These are phyloP conservation scores for Trichosporon asahii DNA, from an alignment of 1,284 basidiomycete genomes.

Conservation along the genomic window DNA sequence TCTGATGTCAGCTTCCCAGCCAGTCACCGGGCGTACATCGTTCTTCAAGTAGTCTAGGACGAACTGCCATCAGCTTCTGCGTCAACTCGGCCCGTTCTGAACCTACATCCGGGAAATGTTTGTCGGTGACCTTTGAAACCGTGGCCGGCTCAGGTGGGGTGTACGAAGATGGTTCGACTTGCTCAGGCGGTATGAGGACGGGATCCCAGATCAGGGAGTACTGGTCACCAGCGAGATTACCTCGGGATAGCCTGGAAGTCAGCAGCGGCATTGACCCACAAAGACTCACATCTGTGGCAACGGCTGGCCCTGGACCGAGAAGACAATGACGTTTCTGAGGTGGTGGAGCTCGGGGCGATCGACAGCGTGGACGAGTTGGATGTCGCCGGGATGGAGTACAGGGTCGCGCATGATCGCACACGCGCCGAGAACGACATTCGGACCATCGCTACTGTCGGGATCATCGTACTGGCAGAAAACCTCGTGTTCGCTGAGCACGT, in stretches of 20 bases:
- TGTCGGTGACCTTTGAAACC: slow-evolving; percentile 24
- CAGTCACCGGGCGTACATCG: slow-evolving; percentile 16
- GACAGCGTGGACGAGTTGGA: slow-evolving; percentile 30
- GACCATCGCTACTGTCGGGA: slow-evolving; percentile 15
- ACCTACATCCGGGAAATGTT: slow-evolving; percentile 26
- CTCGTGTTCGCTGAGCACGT: slow-evolving; percentile 29
- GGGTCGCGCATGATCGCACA: slow-evolving; percentile 33
- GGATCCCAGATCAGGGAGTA: slow-evolving; percentile 37
- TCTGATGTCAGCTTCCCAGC: slow-evolving; percentile 13
- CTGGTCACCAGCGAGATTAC: slow-evolving; percentile 34
- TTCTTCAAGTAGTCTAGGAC: slow-evolving; percentile 34
- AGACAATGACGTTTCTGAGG: slow-evolving; percentile 37
- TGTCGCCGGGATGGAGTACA: slow-evolving; percentile 30
- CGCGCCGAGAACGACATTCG: slow-evolving; percentile 25
- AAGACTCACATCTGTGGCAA: slow-evolving; percentile 27
- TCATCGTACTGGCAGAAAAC: slow-evolving; percentile 36
- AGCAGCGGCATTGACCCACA: background rate
- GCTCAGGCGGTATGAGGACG: slow-evolving; percentile 19
- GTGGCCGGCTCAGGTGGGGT: slow-evolving; percentile 13
- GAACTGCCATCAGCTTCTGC: slow-evolving; percentile 17
- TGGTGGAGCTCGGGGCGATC: slow-evolving; percentile 27
- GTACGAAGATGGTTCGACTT: slow-evolving; percentile 24
- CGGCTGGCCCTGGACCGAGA: slow-evolving; percentile 28
- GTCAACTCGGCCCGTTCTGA: no score
- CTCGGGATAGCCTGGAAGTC: slow-evolving; percentile 27